Percentiles rank a stretch among this genome's conserved stretches.
These are phyloP conservation scores for Sisymbrium altissimum DNA, from an alignment of 345 rosid genomes.

Conservation along the genomic window DNA sequence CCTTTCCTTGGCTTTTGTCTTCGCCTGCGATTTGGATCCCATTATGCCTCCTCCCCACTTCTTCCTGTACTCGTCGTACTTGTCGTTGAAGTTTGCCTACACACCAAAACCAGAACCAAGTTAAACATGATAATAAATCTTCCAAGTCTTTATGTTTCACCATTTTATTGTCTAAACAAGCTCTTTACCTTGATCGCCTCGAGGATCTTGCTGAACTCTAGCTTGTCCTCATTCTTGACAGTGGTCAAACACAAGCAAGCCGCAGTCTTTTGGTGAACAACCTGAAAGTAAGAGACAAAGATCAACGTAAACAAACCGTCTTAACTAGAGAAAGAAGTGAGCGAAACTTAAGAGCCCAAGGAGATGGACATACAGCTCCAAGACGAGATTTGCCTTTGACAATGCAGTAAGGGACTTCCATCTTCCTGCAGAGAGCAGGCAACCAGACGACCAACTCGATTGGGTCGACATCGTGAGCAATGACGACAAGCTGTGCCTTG, in stretches of 20 bases:
- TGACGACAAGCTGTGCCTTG: constrained; percentile 72
- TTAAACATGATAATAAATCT: not conserved
- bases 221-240: constrained; percentile 77
- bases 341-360: not conserved
- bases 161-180: not conserved
- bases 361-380: constrained; percentile 45
- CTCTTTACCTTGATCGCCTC: constrained; percentile 69
- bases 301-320: not conserved
- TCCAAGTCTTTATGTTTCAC: not conserved
- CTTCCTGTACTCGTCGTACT: constrained; percentile 73
- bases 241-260: constrained; percentile 64
- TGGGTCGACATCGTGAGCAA: constrained; percentile 86
- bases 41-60: constrained; percentile 88
- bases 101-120: not conserved
- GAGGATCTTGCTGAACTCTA: constrained; percentile 69
- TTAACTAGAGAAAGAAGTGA: not conserved
- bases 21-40: constrained; percentile 82
- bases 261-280: constrained; percentile 69
- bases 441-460: constrained; percentile 86
- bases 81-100: constrained; percentile 74
- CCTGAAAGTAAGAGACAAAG: constrained; percentile 24
- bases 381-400: constrained; percentile 79
- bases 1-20: constrained; percentile 67
- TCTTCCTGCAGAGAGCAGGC: constrained; percentile 82
- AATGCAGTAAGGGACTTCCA: constrained; percentile 84